These are phyloP conservation scores for Paecilomyces niveus DNA, from an alignment of 2,329 filamentous ascomycete genomes.

Conservation along the genomic window DNA sequence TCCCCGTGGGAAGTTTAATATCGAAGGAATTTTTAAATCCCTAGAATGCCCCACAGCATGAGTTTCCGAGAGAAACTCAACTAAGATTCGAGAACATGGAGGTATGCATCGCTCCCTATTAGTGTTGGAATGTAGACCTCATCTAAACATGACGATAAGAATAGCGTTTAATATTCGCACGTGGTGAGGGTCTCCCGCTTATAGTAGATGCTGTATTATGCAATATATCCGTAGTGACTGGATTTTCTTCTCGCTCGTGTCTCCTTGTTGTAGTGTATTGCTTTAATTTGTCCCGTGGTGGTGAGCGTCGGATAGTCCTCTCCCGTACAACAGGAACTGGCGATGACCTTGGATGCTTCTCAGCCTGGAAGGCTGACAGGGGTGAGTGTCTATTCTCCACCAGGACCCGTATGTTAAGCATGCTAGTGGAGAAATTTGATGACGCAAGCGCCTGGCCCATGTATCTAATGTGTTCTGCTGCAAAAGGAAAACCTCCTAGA, in stretches of 20 bases:
- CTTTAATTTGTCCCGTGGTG: background rate
- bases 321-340: background rate
- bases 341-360: background rate
- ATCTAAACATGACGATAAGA: background rate
- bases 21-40: constrained; percentile 6
- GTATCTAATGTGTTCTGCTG: background rate
- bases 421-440: background rate
- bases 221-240: background rate
- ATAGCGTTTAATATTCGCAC: background rate
- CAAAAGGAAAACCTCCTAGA: too few relatives aligned
- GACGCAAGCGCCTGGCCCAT: background rate
- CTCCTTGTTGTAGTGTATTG: background rate
- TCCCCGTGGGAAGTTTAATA: constrained; percentile 1
- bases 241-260: background rate
- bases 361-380: background rate
- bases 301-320: background rate
- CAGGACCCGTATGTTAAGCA: constrained; percentile 1
- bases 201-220: background rate
- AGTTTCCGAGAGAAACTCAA: too few relatives aligned
- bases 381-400: background rate
- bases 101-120: too few relatives aligned
- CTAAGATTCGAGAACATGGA: too few relatives aligned
- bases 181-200: background rate
- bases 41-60: background rate
- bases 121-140: background rate